Conservation (phyloP, 1,139 yeast species). For the Casaregolazyma suthepensis region DNA sequence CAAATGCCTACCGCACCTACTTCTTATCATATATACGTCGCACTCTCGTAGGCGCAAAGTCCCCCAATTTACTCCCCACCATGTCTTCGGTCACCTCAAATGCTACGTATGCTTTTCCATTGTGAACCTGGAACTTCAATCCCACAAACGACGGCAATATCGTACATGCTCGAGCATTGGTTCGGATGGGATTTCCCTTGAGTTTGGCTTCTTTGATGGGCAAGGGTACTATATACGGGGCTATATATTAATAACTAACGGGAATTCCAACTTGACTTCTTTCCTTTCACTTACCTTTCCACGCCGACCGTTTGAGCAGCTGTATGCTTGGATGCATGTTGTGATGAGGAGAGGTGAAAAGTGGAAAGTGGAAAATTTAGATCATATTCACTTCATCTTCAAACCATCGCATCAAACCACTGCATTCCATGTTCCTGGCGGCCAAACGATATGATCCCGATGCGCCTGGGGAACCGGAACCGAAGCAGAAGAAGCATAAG, state of each 20-base stretch:
- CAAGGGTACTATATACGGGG: conserved; percentile 90
- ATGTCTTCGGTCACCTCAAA: conserved; percentile 85
- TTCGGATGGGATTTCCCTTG: conserved; percentile 79
- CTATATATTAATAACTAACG: conserved; percentile 30
- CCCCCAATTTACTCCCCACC: conserved; percentile 97
- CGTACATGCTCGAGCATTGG: conserved; percentile 92
- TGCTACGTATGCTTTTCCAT: conserved; percentile 90
- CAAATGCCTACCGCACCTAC: too few species aligned
- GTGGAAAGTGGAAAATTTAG: conserved; percentile 3
- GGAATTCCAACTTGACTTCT: background rate
- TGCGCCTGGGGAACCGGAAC: background rate
- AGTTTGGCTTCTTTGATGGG: conserved; percentile 82
- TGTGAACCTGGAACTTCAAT: conserved; percentile 86
- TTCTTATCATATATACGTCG: conserved; percentile 65
- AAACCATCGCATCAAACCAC: background rate
- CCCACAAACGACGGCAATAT: conserved; percentile 95
- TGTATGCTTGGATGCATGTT: conserved; percentile 55
- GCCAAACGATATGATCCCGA: conserved; percentile 21
- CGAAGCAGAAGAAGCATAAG: conserved; percentile 14
- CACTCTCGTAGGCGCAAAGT: conserved; percentile 89
- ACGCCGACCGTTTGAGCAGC: conserved; percentile 63
- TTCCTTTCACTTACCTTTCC: conserved; percentile 50
- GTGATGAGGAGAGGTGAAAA: conserved; percentile 10
- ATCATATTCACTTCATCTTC: conserved; percentile 2
- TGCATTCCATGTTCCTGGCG: conserved; percentile 16